phyloP scores from a whole-genome alignment of 495 filamentous ascomycete species.

The Talaromyces adpressus region DNA sequence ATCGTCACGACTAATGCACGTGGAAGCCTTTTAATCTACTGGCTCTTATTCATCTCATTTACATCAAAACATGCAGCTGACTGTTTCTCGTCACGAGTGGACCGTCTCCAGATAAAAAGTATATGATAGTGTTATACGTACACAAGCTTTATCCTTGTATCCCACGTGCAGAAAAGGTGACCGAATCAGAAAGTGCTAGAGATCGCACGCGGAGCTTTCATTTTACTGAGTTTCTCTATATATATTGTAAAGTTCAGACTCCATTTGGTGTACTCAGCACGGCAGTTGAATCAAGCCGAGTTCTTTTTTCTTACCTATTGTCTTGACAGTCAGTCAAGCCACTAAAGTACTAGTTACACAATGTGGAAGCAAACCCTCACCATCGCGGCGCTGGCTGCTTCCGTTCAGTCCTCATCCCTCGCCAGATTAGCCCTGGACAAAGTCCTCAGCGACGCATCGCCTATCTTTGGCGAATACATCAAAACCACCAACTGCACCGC shows the following conservation, averaged over 20 bases:
- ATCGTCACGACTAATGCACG: background rate
- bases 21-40: background rate
- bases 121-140: background rate
- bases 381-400: background rate
- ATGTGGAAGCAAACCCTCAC: background rate
- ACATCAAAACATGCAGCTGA: background rate
- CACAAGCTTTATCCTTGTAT: background rate
- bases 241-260: background rate
- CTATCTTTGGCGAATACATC: slow-evolving; percentile 32
- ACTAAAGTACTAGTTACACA: background rate
- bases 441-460: slow-evolving; percentile 32
- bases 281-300: background rate
- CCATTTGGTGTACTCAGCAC: background rate
- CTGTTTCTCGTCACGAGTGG: background rate
- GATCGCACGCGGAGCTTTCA: background rate
- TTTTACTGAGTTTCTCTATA: background rate
- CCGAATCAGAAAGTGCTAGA: background rate
- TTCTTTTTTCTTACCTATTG: background rate
- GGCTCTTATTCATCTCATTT: background rate
- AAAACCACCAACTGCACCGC: slow-evolving; percentile 17
- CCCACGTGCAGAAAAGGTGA: background rate
- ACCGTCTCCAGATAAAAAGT: background rate
- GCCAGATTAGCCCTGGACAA: slow-evolving; percentile 32
- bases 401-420: slow-evolving; percentile 12
- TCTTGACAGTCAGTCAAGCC: background rate